Evolutionary conservation across 805 yeast genomes (phyloP), one percentile per base, ranked within the genome.

Genomic region (Sporopachydermia quercuum): DNA sequence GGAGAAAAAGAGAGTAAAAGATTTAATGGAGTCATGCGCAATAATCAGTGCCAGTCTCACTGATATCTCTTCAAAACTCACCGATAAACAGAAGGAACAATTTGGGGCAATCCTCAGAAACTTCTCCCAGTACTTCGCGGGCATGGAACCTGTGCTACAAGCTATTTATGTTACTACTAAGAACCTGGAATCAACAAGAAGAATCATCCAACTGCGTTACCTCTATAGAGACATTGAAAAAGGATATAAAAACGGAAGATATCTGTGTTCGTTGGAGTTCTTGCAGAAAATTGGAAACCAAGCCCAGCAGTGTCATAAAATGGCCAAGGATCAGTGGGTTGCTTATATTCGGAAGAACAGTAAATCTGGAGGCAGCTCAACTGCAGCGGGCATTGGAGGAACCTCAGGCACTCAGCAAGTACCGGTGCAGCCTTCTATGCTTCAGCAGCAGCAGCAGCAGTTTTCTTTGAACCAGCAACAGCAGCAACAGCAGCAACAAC

Each of bases 211-310:
- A 53, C 73, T 82, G 66, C 77, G 84, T 57, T 69, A 75, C 44
- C 78, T 84, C 78, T 75, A 83, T 36, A 78, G 75, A 50, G 80
- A 78, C 52, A 80, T 84, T 44, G 60, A 78, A 47, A 91, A 83
- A 39, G 76, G 71, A 37, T 63, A 84, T 47, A 70, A 76, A 42
- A 66, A 73, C 45, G 78, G 78, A 3, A 63, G 69, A 16, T 84
- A 70, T 51, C 70, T 76, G 45, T 87, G 87, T 1, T 72, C 74
- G n/a, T 79, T 80, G 13, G 83, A 76, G 37, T 65, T 82, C 34
- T 62, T 83, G 39, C 82, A 74, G 36, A 78, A 76, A 56, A 68
- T 85, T 41, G 74, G 78, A 44, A 61, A 66, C 37, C 93, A 85
- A 49, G 76, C 82, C 42, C 80, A 76, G 41, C 73, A 76, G 52